Base-by-base conservation (phyloP, 2,329 filamentous ascomycete species). In the Dactylellina leptospora region DNA sequence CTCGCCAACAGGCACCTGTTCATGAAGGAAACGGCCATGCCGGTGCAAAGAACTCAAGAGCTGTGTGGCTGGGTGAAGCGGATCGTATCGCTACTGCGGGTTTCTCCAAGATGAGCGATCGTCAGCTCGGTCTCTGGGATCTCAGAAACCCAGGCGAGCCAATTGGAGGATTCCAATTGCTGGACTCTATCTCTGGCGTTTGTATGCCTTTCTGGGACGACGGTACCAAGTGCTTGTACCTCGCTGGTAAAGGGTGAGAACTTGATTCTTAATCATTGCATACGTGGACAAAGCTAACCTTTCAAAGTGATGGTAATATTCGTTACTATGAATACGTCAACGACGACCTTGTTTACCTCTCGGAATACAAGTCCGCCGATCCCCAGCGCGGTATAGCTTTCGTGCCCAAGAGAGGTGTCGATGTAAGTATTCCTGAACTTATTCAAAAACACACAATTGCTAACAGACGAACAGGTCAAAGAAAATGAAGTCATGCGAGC, bases 171-270 rank as follows among this genome's bases (percentile, higher is more conserved):
- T 97, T 97, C 82, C 88, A 87, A 77, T 90, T 90, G 76, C 85
- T 99, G 51, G 95, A 99, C 81, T 96, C 92, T 48, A 96, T 96
- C 78, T 97, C 93, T 47, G 95, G 95, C 79, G 93, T 99, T 71
- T 96, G 92, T 85, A 97, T 99, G 91, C 95, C 95, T 28, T 97
- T 99, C 86, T 99, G 95, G 95, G 95, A 99, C 79, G 93, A 97
- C 73, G 92, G 93, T 73, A 96, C 91, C 56, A 92, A 95, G 82
- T 96, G 92, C 80, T 84, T 99, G 78, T 99, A 97, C 81, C 86
- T 99, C 79, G 95, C 95, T 77, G 95, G 95, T 79, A 97, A 97
- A 84, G 95, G 93, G 91, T 93, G 81, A 83, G 90, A 82, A 33
- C 45, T 33, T 16, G n/a, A 4, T 44, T 30, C 25, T 27, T 27